Base-by-base conservation (phyloP, 371 early-diverging fungal species). In the Thermomucor indicae-seudaticae region DNA sequence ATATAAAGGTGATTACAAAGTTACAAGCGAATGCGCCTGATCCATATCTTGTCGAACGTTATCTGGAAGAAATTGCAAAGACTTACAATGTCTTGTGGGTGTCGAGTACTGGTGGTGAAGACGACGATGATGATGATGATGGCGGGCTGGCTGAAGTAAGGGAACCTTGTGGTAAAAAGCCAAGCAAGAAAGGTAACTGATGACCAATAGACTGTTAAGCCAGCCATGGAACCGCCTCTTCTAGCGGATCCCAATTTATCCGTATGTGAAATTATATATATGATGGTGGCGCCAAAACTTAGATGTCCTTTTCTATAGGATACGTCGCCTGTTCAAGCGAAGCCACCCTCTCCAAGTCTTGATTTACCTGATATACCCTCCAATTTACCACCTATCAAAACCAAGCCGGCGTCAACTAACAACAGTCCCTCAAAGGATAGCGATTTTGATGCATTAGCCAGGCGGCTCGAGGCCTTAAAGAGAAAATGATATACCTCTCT, bases 21-120 rank as follows among this genome's bases (percentile, higher is more conserved):
- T 70, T 96, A 5, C 74, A 81, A 38, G 81, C 88, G 6, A 74
- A 81, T 60, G 86, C 91, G 11, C 95, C 96, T 1, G 88, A 91
- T 45, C 59, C 79, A 4, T 76, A 75, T 25, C 78, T 96, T 3
- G 93, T 96, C 27, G 81, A 87, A 41, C 79, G 89, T 46, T 96
- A 96, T 57, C 66, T 96, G 45, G 88, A 84, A 53, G 90, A 92
- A 61, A 94, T 96, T 62, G 94, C 96, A 17, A 80, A 75, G 42
- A 73, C 86, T 0, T 94, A 88, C 59, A 81, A 86, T 49, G 84
- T 94, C 5, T 51, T 65, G 10, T 95, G 90, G 89, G 78, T 73
- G 6, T 75, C 84, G 0, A 63, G 73, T 37, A 66, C 69, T 19
- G 67, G 79, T 14, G 58, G 49, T 16, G 57, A 51, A 2, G 46